phyloP scores from a whole-genome alignment of 495 filamentous ascomycete species.

The Penicillium flavigenum region DNA sequence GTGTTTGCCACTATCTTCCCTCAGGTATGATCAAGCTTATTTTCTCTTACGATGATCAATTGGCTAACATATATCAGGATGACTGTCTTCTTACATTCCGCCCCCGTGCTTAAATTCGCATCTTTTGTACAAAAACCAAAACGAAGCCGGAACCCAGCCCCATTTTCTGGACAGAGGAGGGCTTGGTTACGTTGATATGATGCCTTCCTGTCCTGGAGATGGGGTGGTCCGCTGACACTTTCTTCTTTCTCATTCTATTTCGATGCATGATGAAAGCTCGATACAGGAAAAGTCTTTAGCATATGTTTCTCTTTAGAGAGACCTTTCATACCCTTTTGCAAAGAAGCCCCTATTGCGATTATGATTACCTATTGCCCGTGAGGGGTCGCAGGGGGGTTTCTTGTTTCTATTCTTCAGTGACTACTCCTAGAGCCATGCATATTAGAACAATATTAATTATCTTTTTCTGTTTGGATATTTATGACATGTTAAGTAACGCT shows the following conservation, averaged over 20 bases:
- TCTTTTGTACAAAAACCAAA: conserved; percentile 20
- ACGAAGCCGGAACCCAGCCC: conserved; percentile 25
- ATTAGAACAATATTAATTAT: conserved; percentile 36
- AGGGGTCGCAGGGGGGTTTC: conserved; percentile 17
- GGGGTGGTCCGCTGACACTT: conserved; percentile 25
- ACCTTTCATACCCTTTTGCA: conserved; percentile 15
- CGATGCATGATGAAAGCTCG: conserved; percentile 15
- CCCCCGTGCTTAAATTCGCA: conserved; percentile 35
- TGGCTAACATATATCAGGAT: conserved; percentile 36
- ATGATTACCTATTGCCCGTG: conserved; percentile 15
- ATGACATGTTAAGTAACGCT: neutral
- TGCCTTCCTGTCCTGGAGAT: conserved; percentile 46
- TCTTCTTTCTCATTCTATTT: conserved; percentile 19
- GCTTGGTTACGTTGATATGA: conserved; percentile 18
- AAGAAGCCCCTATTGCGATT: conserved; percentile 11
- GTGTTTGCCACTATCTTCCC: conserved; percentile 99
- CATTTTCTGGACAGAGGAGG: conserved; percentile 24
- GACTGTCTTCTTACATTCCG: conserved; percentile 47
- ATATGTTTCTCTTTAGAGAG: conserved; percentile 4
- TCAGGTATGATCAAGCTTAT: conserved; percentile 59
- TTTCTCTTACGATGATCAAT: neutral
- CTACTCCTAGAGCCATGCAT: conserved; percentile 20
- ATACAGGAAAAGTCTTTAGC: conserved; percentile 13
- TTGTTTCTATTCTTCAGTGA: conserved; percentile 18
- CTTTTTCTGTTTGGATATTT: conserved; percentile 6